These are phyloP conservation scores for Paecilomyces niveus DNA, from an alignment of 2,329 filamentous ascomycete genomes.

Conservation along the genomic window DNA sequence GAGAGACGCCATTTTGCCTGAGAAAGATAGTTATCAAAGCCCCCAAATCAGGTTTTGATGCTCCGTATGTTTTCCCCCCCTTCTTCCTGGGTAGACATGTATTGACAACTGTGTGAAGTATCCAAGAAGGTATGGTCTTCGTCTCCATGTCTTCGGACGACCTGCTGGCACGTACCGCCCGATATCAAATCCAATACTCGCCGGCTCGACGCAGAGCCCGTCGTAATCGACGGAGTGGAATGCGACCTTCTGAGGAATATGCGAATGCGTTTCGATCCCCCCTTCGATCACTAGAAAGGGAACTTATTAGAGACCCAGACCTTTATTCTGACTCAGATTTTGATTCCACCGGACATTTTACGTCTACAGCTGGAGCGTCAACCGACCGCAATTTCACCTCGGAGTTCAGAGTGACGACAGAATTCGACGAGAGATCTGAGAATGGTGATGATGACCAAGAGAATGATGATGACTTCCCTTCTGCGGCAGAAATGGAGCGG, in stretches of 20 bases:
- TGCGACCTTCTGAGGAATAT: slow-evolving; percentile 35
- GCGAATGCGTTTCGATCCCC: slow-evolving; percentile 30
- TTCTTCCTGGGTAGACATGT: background rate
- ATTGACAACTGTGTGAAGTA: slow-evolving; percentile 43
- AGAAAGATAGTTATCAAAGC: slow-evolving; percentile 85
- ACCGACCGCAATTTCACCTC: slow-evolving; percentile 17
- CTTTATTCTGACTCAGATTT: slow-evolving; percentile 18
- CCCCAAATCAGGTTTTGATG: slow-evolving; percentile 71
- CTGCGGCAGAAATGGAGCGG: slow-evolving; percentile 18
- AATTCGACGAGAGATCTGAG: slow-evolving; percentile 31
- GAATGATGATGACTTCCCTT: slow-evolving; percentile 14
- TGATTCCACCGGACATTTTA: slow-evolving; percentile 9
- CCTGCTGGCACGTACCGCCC: slow-evolving; percentile 62
- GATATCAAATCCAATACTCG: slow-evolving; percentile 66
- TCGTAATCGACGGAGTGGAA: slow-evolving; percentile 19
- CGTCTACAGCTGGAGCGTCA: slow-evolving; percentile 4
- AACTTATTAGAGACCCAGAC: slow-evolving; percentile 14
- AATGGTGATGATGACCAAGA: slow-evolving; percentile 28
- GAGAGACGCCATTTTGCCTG: slow-evolving; percentile 71
- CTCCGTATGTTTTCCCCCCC: slow-evolving; percentile 58
- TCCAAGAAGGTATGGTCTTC: slow-evolving; percentile 89
- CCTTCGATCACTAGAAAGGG: slow-evolving; percentile 25
- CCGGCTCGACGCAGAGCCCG: slow-evolving; percentile 17
- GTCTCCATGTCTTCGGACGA: slow-evolving; percentile 79
- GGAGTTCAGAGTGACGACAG: slow-evolving; percentile 29